Base-by-base conservation (phyloP, 495 filamentous ascomycete species). In the Penicillium manginii region DNA sequence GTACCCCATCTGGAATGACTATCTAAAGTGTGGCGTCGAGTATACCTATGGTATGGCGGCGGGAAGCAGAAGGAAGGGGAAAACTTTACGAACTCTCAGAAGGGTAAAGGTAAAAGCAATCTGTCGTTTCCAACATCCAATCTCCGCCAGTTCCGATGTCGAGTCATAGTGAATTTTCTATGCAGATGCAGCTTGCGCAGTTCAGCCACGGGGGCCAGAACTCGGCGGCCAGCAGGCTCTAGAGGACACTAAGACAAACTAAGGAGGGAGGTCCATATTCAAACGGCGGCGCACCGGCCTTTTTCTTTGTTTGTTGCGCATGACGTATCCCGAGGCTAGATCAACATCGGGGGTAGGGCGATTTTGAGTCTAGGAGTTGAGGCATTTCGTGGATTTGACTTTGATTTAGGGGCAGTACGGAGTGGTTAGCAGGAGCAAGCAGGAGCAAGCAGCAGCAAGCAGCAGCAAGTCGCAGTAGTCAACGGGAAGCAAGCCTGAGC, bases 231-330 rank as follows among this genome's bases (percentile, higher is more conserved):
- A 43, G 45, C 22, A 23, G 45, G 45, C 19, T 15, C 45, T 22
- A 47, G 21, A 43, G 17, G 40, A 43, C 40, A 43, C 40, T 43
- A 43, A 43, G 40, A 43, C 17, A n/a, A 17, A 19, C 40, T 43
- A 43, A 43, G 40, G 26, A 29, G 40, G 18, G 15, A 43, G 40
- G 40, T 10, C 55, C 55, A 58, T 58, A 35, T 52, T 26, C 49
- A 58, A 58, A 52, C 55, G 48, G 55, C 43, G 47, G 18, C 35
- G 55, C 55, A 58, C 55, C 42, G 55, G 48, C 55, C 49, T 35
- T 52, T 35, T 52, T 33, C 21, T 47, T 26, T 47, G 8, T 33
- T 50, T 55, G n/a, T 55, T 19, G 43, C 18, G 18, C 49, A 58
- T 58, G 55, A 58, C 49, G 55, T 58, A 58, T 37, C 43, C 35